Evolutionary conservation across 352 stramenopile genomes (phyloP).

Genomic region (Pythium phragmiticola): DNA sequence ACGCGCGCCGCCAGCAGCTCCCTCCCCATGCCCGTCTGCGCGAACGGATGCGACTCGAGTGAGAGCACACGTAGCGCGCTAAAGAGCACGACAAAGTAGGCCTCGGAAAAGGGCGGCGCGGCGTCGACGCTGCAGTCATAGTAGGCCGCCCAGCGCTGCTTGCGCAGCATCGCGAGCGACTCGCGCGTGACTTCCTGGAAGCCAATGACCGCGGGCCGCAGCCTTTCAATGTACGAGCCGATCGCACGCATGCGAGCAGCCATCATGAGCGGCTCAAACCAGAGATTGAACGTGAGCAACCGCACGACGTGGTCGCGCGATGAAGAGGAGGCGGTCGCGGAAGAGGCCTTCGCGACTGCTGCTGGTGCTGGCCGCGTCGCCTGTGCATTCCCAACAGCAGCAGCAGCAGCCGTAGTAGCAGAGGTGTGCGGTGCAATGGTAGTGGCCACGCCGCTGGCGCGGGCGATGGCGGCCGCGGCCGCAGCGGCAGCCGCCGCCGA

Average conservation of each 20-base stretch:
- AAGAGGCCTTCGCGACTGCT: background rate
- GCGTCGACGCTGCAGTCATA: constrained; percentile 81
- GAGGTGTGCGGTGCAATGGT: background rate
- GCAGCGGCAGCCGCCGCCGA: constrained; percentile 19
- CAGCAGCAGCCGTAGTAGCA: background rate
- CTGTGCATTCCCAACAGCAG: background rate
- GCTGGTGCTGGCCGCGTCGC: background rate
- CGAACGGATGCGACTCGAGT: constrained; percentile 65
- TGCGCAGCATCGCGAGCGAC: constrained; percentile 52
- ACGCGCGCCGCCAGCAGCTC: constrained; percentile 65
- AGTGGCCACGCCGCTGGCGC: constrained; percentile 2
- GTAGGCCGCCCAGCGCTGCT: constrained; percentile 59
- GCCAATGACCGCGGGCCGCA: constrained; percentile 62
- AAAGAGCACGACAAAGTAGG: constrained; percentile 81
- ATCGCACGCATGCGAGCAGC: constrained; percentile 62
- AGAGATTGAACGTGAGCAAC: constrained; percentile 75
- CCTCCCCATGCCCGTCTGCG: constrained; percentile 69
- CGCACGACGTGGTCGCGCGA: constrained; percentile 36
- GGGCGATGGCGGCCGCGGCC: constrained; percentile 24
- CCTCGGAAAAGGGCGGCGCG: constrained; percentile 59
- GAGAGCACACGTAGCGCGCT: constrained; percentile 62
- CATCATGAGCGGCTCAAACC: constrained; percentile 66
- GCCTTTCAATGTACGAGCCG: constrained; percentile 42
- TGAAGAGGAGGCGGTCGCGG: background rate
- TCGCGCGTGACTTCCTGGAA: constrained; percentile 80